Base-by-base conservation (phyloP, 805 yeast genomes). In the Nakazawaea molendinolei region DNA sequence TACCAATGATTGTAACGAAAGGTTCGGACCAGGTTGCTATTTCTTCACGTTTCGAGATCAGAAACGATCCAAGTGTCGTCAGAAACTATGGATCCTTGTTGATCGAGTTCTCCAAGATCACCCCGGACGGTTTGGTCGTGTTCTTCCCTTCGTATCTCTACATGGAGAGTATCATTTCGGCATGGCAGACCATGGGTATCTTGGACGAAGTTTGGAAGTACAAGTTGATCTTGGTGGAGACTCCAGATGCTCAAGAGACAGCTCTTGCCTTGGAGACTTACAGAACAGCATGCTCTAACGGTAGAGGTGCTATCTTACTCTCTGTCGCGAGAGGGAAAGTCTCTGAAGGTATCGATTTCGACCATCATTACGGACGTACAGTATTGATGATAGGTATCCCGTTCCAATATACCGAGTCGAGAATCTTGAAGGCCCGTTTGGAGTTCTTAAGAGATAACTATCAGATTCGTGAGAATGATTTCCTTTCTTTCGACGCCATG, bases 271-370 rank as follows among this genome's bases (percentile, higher is more conserved):
- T 92, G 47, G 98, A 92, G 46, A 92, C 97, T 0, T 92, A 89
- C 56, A 67, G 98, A 50, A 84, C 87, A 22, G 99, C 99, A 0
- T 92, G 99, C 52, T 79, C 90, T 1, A 92, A 92, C 58, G 99
- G 99, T 4, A 69, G 98, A 45, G 99, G 99, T 4, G 99, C 99
- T 0, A 90, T 94, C 2, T 69, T 92, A 51, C 69, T 92, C 27
- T 86, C 96, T 23, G 99, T 92, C 42, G 99, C 99, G 10, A 87
- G 99, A 71, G 99, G 99, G 7, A 92, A 92, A 54, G 98, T 92
- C 1, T 84, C 95, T 1, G 99, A 92, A 60, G 99, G 99, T 43
- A 92, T 92, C 48, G 99, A 92, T 86, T 92, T 92, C 63, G 97
- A 92, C 55, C 96, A 92, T 56, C 98, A 92, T 46, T 92, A 84